These are phyloP conservation scores for Mimosa bimucronata DNA, from an alignment of 306 rosid species.

Conservation along the genomic window DNA sequence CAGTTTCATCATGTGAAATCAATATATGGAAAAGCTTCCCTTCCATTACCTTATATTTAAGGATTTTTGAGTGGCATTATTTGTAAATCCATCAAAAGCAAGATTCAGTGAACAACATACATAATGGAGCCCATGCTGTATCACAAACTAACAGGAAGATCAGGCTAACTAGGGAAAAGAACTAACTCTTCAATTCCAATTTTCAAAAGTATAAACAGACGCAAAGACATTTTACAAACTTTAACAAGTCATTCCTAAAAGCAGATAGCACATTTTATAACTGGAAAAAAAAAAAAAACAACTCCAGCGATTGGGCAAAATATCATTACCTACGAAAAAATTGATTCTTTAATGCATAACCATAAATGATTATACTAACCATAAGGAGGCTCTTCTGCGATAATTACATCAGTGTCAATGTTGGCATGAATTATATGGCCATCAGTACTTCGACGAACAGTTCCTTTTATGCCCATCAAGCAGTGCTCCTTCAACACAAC, in stretches of 20 bases:
- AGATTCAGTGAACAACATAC: no score
- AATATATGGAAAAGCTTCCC: no score
- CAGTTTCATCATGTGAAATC: no score
- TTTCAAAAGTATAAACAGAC: background rate
- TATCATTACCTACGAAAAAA: background rate
- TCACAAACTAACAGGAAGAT: background rate
- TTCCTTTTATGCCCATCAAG: constrained; percentile 99
- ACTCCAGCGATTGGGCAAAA: constrained; percentile 7
- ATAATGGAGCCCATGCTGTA: background rate
- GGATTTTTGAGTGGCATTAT: no score
- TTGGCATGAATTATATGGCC: constrained; percentile 99
- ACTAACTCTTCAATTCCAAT: background rate
- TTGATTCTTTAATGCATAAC: background rate
- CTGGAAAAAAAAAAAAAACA: background rate
- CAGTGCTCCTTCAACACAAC: constrained; percentile 81
- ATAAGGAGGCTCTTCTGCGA: constrained; percentile 97
- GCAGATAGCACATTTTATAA: background rate
- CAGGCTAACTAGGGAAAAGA: background rate
- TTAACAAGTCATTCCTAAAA: background rate
- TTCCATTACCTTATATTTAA: no score
- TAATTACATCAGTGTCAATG: constrained; percentile 96
- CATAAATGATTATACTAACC: constrained; percentile 60
- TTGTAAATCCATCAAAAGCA: no score
- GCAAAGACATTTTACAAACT: background rate
- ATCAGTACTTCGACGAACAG: constrained; percentile 99